Evolutionary conservation across 495 filamentous ascomycete genomes (phyloP), one percentile per base, ranked within the genome.

Genomic region (Aspergillus coremiiformis): DNA sequence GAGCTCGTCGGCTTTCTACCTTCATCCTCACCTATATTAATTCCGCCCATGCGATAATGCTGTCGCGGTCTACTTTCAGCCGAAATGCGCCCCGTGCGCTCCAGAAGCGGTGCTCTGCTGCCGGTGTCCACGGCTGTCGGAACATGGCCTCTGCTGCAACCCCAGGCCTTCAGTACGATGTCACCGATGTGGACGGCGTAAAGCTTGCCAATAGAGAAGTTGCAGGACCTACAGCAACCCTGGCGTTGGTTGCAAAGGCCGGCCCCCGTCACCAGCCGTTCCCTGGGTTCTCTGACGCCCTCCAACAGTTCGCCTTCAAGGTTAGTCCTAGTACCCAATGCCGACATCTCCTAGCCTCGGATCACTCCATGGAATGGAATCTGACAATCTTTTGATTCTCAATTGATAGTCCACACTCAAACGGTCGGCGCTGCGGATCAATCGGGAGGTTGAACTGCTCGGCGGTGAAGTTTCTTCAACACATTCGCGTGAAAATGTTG

Each of bases 251-350:
- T 66, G 82, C 90, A 44, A 93, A 92, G 71, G 93, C 88, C 53
- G 93, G 93, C 63, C 89, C 90, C 59, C 78, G 93, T 68, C 97
- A 90, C 74, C 82, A 99, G 77, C 78, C 83, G 39, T 76, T 85
- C 52, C 94, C 93, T 59, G 93, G 94, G 46, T 82, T 95, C 65
- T 83, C 90, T 50, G 87, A 95, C 58, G 91, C 85, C 23, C 76
- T 99, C 56, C 85, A 93, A 73, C 83, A 87, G 65, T 97, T 89
- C 72, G 90, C 93, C 51, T 99, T 95, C 85, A 92, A 93, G 86
- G 93, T 93, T 67, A 53, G 83, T 77, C 33, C 21, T 41, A 20
- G n/a, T 23, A 42, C 56, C 50, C 65, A 64, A 68, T 71, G 58
- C 56, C 17, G 19, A 1, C 39, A 39, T 41, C 26, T 21, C 19